phyloP scores from a whole-genome alignment of 208 protist genomes.

The Novymonas esmeraldas region DNA sequence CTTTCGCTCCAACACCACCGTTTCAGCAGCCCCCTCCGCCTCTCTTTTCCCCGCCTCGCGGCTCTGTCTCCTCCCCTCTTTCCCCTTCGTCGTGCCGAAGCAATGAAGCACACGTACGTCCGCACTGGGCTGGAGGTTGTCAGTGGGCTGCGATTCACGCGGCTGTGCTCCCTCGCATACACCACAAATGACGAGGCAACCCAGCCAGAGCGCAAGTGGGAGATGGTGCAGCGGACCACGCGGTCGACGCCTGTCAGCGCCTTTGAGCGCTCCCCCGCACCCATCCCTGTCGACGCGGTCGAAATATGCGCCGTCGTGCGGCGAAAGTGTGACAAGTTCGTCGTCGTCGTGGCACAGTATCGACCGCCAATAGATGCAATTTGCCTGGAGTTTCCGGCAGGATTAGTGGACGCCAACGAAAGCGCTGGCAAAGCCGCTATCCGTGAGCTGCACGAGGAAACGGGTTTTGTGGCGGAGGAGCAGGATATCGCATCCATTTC shows the following conservation, averaged over 20 bases:
- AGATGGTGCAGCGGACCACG: conserved; percentile 71
- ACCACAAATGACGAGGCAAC: conserved; percentile 13
- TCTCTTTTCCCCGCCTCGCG: neutral
- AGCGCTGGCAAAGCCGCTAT: conserved; percentile 55
- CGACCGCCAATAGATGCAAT: conserved; percentile 73
- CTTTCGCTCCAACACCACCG: neutral
- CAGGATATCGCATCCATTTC: conserved; percentile 48
- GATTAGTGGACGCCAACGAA: conserved; percentile 75
- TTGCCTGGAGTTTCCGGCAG: conserved; percentile 82
- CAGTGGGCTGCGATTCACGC: conserved; percentile 34
- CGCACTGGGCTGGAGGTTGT: conserved; percentile 36
- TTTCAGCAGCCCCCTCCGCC: neutral
- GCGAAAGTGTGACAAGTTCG: conserved; percentile 31
- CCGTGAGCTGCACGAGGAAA: conserved; percentile 86
- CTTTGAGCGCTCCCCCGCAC: conserved; percentile 37
- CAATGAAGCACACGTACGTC: conserved; percentile 45
- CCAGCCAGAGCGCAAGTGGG: conserved; percentile 42
- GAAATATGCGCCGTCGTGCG: conserved; percentile 72
- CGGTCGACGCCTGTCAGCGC: conserved; percentile 33
- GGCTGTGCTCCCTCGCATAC: conserved; percentile 34
- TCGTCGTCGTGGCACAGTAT: conserved; percentile 86
- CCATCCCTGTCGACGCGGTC: conserved; percentile 61
- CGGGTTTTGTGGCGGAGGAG: conserved; percentile 59
- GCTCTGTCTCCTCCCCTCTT: neutral
- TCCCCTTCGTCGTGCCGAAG: neutral